phyloP scores from a whole-genome alignment of 176 grass and related monocot genomes.

The Avena eriantha region DNA sequence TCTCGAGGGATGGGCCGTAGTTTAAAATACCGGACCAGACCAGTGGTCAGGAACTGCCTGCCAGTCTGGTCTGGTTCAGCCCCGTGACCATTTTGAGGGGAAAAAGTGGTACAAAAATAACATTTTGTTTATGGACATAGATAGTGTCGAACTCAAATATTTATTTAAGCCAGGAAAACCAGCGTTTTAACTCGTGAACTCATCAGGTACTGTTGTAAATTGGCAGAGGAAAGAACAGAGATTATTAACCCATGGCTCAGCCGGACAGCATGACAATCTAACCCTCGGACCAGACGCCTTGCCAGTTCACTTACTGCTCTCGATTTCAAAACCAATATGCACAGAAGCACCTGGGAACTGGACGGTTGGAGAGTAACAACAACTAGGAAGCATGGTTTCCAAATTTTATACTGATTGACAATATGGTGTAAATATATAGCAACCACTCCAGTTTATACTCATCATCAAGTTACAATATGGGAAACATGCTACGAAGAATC shows the following conservation, averaged over 20 bases:
- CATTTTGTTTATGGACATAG: not conserved
- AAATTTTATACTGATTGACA: not conserved
- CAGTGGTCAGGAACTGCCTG: not conserved
- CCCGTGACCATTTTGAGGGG: not conserved
- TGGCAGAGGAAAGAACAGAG: not conserved
- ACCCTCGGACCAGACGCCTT: not conserved
- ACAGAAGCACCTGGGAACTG: conserved; percentile 1
- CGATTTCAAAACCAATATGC: conserved; percentile 11
- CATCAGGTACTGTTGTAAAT: not conserved
- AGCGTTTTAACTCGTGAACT: not conserved
- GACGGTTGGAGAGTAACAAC: not conserved
- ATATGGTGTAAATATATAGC: not conserved
- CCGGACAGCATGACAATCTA: not conserved
- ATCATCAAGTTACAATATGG: not conserved
- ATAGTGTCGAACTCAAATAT: not conserved
- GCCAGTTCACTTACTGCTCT: not conserved
- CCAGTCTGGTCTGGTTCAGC: not conserved
- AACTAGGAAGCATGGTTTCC: not conserved
- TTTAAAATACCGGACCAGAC: not conserved
- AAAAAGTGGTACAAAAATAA: not conserved
- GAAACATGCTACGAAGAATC: not conserved
- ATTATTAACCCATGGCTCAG: not conserved
- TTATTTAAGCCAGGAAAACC: not conserved
- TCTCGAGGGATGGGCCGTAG: not conserved
- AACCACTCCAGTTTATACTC: not conserved